These are phyloP conservation scores for Penicillium verhagenii DNA, from an alignment of 495 filamentous ascomycete genomes.

Conservation along the genomic window DNA sequence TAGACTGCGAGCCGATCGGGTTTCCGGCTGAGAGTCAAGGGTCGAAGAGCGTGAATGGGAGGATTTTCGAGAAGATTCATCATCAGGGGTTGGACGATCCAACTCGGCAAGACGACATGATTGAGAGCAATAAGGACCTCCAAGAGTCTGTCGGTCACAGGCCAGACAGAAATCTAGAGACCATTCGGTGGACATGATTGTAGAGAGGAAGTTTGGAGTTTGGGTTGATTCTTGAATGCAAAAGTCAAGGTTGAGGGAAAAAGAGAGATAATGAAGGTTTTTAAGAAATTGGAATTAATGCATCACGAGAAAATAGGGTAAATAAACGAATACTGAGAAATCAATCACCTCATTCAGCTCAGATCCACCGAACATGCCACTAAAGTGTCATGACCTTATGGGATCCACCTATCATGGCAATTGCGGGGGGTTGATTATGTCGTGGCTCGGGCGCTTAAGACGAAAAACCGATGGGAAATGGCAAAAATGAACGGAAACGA, in stretches of 20 bases:
- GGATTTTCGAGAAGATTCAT: constrained; percentile 38
- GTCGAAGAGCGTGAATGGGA: constrained; percentile 41
- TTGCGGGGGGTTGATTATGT: constrained; percentile 17
- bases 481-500: too few species aligned
- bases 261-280: neutral
- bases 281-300: too few species aligned
- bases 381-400: neutral
- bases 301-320: too few species aligned
- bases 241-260: too few species aligned
- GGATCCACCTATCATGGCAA: neutral
- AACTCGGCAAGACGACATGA: constrained; percentile 85
- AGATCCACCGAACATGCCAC: constrained; percentile 2
- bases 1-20: constrained; percentile 38
- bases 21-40: constrained; percentile 12
- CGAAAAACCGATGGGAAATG: too few species aligned
- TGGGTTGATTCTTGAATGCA: too few species aligned
- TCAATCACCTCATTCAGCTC: neutral
- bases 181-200: constrained; percentile 78
- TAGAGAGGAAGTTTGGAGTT: constrained; percentile 6
- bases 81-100: constrained; percentile 58
- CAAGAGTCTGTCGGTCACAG: constrained; percentile 84
- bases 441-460: constrained; percentile 38
- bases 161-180: constrained; percentile 90
- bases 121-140: constrained; percentile 87
- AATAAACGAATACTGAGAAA: too few species aligned